phyloP scores from a whole-genome alignment of 495 filamentous ascomycete species.

The Neurospora cerealis region DNA sequence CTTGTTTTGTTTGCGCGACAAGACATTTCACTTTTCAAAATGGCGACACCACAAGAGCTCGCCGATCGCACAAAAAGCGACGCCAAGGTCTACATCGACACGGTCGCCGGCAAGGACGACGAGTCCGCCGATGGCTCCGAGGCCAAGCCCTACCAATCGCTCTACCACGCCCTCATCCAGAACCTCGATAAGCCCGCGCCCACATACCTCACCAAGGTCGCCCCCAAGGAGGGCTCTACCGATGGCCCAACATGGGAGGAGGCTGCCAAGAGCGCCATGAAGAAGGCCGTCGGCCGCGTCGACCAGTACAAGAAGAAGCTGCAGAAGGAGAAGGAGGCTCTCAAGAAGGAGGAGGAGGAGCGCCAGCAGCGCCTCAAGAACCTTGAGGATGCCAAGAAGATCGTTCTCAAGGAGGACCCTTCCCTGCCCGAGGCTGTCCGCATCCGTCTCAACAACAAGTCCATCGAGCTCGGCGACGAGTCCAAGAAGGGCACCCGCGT shows the following conservation, averaged over 20 bases:
- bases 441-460: constrained; percentile 62
- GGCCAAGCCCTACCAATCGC: constrained; percentile 66
- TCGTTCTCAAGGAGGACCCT: constrained; percentile 69
- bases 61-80: constrained; percentile 34
- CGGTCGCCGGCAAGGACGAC: constrained; percentile 65
- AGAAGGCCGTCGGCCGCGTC: constrained; percentile 66
- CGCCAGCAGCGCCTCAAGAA: constrained; percentile 51
- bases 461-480: constrained; percentile 55
- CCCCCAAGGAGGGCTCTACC: constrained; percentile 49
- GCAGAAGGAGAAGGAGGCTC: constrained; percentile 56
- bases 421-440: constrained; percentile 68
- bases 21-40: constrained; percentile 6
- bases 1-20: constrained; percentile 5
- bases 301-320: constrained; percentile 71
- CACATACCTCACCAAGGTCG: constrained; percentile 59
- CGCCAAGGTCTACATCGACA: constrained; percentile 66
- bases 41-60: constrained; percentile 30
- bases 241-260: constrained; percentile 61
- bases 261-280: constrained; percentile 70
- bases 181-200: constrained; percentile 48
- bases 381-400: constrained; percentile 81
- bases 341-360: constrained; percentile 62
- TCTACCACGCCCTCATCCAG: constrained; percentile 67
- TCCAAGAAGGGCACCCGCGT: constrained; percentile 64
- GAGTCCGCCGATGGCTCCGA: constrained; percentile 54